A percentile compares a stretch with the other conserved stretches of the same genome.
Evolutionary conservation across 148 eudicot genomes (phyloP).

Genomic region (Rhododendron kiyosumense): DNA sequence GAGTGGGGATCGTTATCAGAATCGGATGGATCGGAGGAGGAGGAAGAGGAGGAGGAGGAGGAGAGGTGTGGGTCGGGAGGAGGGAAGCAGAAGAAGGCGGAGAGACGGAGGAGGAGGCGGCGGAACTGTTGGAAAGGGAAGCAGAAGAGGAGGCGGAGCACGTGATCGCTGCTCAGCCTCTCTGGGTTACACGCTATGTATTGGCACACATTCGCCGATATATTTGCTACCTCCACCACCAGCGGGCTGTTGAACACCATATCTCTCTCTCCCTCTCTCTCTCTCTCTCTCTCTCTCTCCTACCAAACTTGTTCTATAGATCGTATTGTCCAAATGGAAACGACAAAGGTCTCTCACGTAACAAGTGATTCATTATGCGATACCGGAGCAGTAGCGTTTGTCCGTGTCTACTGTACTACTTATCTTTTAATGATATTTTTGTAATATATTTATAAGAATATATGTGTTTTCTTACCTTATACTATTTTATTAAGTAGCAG

Average conservation of each 20-base stretch:
- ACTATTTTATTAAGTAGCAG: no score
- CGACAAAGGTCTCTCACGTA: no score
- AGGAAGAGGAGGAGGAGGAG: slow-evolving; percentile 26
- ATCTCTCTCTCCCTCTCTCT: slow-evolving; percentile 6
- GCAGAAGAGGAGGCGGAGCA: slow-evolving; percentile 69
- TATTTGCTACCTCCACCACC: slow-evolving; percentile 54
- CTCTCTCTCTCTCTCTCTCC: neutral
- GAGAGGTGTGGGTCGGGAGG: slow-evolving; percentile 18
- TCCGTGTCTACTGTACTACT: no score
- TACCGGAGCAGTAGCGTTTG: no score
- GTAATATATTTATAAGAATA: no score
- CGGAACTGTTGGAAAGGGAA: slow-evolving; percentile 71
- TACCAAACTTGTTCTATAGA: neutral
- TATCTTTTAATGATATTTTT: no score
- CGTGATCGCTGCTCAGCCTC: slow-evolving; percentile 53
- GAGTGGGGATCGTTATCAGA: slow-evolving; percentile 25
- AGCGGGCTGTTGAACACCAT: slow-evolving; percentile 79
- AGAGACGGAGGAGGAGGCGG: slow-evolving; percentile 59
- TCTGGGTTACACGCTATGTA: slow-evolving; percentile 85
- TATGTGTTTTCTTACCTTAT: no score
- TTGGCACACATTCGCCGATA: slow-evolving; percentile 70
- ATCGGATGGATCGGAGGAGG: slow-evolving; percentile 19
- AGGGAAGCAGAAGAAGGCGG: slow-evolving; percentile 64
- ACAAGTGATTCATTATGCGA: no score
- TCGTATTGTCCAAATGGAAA: no score